A percentile compares a stretch with the other conserved stretches of the same genome.
Evolutionary conservation across 2,329 filamentous ascomycete species (phyloP).

Genomic region (Fusarium sp.): DNA sequence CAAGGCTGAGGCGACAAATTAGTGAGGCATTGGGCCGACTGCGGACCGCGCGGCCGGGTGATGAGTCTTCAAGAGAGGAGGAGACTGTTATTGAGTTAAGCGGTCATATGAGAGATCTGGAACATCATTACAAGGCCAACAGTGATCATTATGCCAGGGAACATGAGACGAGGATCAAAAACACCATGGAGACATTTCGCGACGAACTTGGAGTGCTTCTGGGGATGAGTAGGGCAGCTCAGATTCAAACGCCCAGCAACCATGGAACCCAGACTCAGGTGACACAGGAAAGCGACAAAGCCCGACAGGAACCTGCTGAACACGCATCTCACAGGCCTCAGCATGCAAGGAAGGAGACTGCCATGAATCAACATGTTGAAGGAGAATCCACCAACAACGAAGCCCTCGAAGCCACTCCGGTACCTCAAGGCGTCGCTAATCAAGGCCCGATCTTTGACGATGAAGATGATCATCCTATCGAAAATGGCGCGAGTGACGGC

Average conservation of each 20-base stretch:
- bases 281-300: neutral
- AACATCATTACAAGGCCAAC: slow-evolving; percentile 3
- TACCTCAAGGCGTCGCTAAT: neutral
- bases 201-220: neutral
- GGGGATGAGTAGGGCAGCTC: neutral
- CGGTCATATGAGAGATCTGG: slow-evolving; percentile 20
- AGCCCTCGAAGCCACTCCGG: neutral
- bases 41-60: neutral
- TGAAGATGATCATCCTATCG: neutral
- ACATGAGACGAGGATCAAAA: neutral
- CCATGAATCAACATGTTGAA: neutral
- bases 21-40: neutral
- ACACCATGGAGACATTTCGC: slow-evolving; percentile 7
- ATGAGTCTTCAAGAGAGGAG: neutral
- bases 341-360: too few relatives aligned
- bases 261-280: neutral
- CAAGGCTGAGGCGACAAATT: neutral
- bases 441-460: neutral
- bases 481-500: neutral
- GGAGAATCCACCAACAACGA: neutral
- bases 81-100: slow-evolving; percentile 6
- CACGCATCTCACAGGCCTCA: neutral
- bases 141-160: neutral
- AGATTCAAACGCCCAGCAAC: neutral
- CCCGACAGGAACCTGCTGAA: neutral